Conservation (phyloP, 768 basidiomycete genomes). For the Tylopilus vinaceipallidus region DNA sequence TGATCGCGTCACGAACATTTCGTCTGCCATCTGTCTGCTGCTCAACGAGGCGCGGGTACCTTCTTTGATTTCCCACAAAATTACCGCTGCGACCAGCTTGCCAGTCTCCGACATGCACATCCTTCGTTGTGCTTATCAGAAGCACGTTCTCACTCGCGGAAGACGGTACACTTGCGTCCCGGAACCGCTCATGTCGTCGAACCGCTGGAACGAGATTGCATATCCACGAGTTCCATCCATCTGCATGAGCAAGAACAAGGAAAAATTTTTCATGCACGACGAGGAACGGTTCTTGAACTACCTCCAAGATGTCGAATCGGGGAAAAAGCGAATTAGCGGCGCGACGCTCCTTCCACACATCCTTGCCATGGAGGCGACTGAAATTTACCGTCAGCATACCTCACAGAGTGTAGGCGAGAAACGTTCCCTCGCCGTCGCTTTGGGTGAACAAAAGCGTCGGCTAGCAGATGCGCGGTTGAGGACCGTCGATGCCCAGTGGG, state of each 20-base stretch:
- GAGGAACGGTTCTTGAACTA: conserved; percentile 56
- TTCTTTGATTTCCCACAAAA: conserved; percentile 1
- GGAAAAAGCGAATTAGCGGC: conserved; percentile 57
- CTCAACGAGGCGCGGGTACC: conserved; percentile 40
- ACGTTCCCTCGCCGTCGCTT: conserved; percentile 5
- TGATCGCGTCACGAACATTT: conserved; percentile 62
- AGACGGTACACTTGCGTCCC: conserved; percentile 45
- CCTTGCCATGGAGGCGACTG: conserved; percentile 43
- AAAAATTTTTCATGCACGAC: conserved; percentile 57
- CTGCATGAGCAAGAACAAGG: conserved; percentile 60
- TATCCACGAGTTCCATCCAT: conserved; percentile 60
- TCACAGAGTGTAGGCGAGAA: neutral
- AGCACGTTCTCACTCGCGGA: conserved; percentile 57
- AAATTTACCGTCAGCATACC: neutral
- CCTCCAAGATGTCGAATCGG: conserved; percentile 53
- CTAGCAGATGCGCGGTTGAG: conserved; percentile 36
- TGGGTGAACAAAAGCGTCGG: conserved; percentile 29
- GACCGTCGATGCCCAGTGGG: conserved; percentile 68
- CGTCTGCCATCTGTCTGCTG: conserved; percentile 58
- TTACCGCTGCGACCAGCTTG: conserved; percentile 28
- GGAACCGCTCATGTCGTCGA: conserved; percentile 61
- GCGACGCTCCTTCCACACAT: conserved; percentile 68
- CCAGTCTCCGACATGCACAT: conserved; percentile 36
- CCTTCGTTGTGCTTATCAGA: conserved; percentile 57
- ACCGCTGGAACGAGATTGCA: conserved; percentile 54